phyloP scores from a whole-genome alignment of 306 rosid genomes.

The Prunus mira region DNA sequence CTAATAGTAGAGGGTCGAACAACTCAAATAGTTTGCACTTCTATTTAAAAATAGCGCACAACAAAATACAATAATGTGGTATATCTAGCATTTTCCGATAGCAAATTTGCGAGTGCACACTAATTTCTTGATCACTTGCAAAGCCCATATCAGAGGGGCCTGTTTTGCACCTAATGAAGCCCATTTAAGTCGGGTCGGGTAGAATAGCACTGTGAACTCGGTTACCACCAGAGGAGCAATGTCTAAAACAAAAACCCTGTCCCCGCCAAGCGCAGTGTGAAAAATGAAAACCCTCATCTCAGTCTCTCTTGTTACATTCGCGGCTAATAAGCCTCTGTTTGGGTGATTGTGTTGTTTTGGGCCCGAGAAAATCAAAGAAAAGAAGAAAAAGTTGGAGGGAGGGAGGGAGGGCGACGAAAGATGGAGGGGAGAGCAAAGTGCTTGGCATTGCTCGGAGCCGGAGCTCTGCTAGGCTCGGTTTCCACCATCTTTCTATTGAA shows the following conservation, averaged over 20 bases:
- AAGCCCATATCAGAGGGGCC: no score
- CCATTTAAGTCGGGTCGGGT: background rate
- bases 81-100: no score
- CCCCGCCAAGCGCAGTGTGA: background rate
- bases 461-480: slow-evolving; percentile 73
- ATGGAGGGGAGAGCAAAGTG: slow-evolving; percentile 51
- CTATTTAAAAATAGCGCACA: no score
- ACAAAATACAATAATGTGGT: no score
- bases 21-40: no score
- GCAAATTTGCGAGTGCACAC: no score
- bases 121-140: no score
- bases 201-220: background rate
- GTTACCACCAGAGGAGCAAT: background rate
- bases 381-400: background rate
- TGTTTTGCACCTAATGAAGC: background rate
- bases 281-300: background rate
- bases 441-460: slow-evolving; percentile 62
- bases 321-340: background rate
- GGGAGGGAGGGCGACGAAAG: background rate
- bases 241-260: background rate
- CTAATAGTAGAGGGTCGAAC: no score
- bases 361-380: slow-evolving; percentile 4
- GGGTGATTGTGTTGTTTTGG: background rate
- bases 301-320: no score
- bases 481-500: slow-evolving; percentile 64